These are phyloP conservation scores for Candida andamanensis DNA, from an alignment of 805 yeast species.

Conservation along the genomic window DNA sequence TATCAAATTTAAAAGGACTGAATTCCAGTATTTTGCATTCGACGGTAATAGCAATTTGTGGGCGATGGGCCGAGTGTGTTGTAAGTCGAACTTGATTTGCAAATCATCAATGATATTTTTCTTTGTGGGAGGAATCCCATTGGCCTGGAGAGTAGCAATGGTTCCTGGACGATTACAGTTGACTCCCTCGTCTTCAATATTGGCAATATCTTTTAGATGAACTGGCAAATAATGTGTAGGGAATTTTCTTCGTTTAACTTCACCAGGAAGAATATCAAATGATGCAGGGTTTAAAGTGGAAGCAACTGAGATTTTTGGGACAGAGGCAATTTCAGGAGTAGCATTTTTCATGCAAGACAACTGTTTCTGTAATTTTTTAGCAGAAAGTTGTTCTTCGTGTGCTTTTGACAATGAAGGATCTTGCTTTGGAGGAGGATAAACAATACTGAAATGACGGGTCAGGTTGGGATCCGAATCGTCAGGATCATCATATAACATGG, in stretches of 20 bases:
- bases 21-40: slow-evolving; percentile 20
- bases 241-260: slow-evolving; percentile 14
- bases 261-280: slow-evolving; percentile 1
- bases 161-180: slow-evolving; percentile 11
- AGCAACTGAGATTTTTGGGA: slow-evolving; percentile 7
- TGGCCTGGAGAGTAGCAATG: slow-evolving; percentile 8
- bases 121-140: slow-evolving; percentile 17
- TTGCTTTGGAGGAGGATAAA: neutral
- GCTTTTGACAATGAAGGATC: slow-evolving; percentile 5
- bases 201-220: slow-evolving; percentile 6
- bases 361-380: neutral
- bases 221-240: slow-evolving; percentile 33
- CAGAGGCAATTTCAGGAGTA: too few relatives aligned
- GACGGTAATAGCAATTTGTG: slow-evolving; percentile 18
- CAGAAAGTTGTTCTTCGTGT: neutral
- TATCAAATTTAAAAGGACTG: slow-evolving; percentile 10
- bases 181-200: slow-evolving; percentile 10
- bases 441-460: slow-evolving; percentile 11
- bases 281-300: neutral
- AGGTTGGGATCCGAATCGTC: slow-evolving; percentile 13
- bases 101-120: slow-evolving; percentile 27
- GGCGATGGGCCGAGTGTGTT: slow-evolving; percentile 23
- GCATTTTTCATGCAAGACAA: slow-evolving; percentile 3
- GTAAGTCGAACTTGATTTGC: slow-evolving; percentile 26
- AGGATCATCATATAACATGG: slow-evolving; percentile 26